Percentiles rank a stretch among this genome's conserved stretches.
Conservation (phyloP, 2,329 filamentous ascomycete species). For the Aspergillus ibericus region DNA sequence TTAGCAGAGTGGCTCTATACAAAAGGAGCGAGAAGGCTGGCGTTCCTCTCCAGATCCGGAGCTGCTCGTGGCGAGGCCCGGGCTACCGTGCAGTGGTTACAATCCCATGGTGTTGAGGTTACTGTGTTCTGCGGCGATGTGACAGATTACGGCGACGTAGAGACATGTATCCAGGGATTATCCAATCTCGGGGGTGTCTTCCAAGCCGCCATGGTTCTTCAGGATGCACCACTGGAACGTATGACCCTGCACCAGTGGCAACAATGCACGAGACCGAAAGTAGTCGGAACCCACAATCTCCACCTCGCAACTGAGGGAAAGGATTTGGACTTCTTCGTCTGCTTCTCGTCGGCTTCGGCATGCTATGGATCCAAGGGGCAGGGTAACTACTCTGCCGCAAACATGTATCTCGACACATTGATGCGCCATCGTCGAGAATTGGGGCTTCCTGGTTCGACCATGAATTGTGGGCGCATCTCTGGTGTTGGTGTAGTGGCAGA, state of each 20-base stretch:
- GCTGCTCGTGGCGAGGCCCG: neutral
- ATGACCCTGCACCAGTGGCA: conserved; percentile 6
- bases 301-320: neutral
- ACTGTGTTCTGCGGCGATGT: neutral
- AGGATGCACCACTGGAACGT: neutral
- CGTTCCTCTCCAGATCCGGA: conserved; percentile 4
- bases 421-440: neutral
- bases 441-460: neutral
- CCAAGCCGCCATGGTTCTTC: conserved; percentile 5
- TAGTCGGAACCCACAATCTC: neutral
- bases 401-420: conserved; percentile 2
- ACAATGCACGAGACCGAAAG: neutral
- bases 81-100: neutral
- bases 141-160: neutral
- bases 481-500: conserved; percentile 1
- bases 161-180: neutral
- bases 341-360: neutral
- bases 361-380: conserved; percentile 1
- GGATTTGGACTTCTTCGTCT: conserved; percentile 8
- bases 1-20: conserved; percentile 1
- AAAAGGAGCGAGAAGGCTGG: neutral
- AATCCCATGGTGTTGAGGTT: neutral
- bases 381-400: conserved; percentile 7
- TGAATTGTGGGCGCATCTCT: neutral
- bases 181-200: neutral